A percentile compares a stretch with the other conserved stretches of the same genome.
Conservation (phyloP, 768 basidiomycete genomes). For the Epithele typhae region DNA sequence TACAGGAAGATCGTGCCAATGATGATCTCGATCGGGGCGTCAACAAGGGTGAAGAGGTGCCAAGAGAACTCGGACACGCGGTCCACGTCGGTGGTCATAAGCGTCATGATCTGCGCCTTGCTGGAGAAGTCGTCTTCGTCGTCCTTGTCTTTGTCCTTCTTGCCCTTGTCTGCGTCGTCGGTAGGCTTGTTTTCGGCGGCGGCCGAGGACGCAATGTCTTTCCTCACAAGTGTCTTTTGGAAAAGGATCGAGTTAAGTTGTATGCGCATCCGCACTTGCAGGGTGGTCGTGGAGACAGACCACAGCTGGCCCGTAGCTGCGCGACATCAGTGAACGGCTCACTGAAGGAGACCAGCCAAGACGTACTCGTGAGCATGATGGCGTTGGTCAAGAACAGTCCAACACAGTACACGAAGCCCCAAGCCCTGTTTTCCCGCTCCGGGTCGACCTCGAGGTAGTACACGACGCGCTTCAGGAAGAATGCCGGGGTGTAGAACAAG, state of each 20-base stretch:
- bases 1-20: conserved; percentile 78
- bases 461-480: conserved; percentile 59
- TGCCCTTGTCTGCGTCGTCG: conserved; percentile 7
- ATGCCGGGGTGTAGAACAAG: conserved; percentile 59
- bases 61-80: conserved; percentile 81
- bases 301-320: conserved; percentile 67
- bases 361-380: conserved; percentile 38
- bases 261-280: conserved; percentile 67
- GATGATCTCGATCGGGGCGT: conserved; percentile 71
- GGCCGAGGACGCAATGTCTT: conserved; percentile 69
- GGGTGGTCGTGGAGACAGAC: conserved; percentile 61
- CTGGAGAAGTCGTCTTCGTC: conserved; percentile 49
- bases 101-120: conserved; percentile 84
- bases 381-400: conserved; percentile 46
- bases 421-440: conserved; percentile 47
- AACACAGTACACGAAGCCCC: conserved; percentile 71
- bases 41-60: conserved; percentile 73
- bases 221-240: conserved; percentile 81
- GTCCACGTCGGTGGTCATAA: conserved; percentile 95
- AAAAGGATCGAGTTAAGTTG: conserved; percentile 85
- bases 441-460: conserved; percentile 63
- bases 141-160: conserved; percentile 57
- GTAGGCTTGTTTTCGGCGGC: conserved; percentile 8
- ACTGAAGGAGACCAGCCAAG: no score
- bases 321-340: no score